phyloP scores from a whole-genome alignment of 441 rosid species.

The Aleurites moluccanus region DNA sequence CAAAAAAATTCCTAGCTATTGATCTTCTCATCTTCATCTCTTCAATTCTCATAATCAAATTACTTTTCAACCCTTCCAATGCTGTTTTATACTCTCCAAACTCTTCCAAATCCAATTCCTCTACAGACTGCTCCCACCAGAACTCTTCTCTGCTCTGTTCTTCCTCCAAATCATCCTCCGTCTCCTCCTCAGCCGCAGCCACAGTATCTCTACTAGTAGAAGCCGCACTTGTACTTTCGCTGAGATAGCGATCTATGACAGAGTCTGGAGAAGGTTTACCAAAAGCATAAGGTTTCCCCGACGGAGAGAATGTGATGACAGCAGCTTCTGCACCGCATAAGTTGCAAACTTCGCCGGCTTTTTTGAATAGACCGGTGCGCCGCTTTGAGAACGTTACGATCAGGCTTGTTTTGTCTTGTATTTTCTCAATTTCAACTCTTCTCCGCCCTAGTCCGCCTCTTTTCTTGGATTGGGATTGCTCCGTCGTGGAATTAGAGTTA shows the following conservation, averaged over 20 bases:
- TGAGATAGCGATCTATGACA: neutral
- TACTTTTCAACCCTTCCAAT: neutral
- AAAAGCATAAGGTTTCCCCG: constrained; percentile 1
- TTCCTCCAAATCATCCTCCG: neutral
- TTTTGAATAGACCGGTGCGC: neutral
- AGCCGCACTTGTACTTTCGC: neutral
- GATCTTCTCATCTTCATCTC: neutral
- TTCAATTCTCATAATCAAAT: neutral
- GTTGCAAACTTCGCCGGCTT: neutral
- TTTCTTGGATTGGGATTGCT: neutral
- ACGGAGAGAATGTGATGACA: constrained; percentile 1
- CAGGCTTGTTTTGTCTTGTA: neutral
- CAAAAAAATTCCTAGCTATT: neutral
- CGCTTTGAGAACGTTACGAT: constrained; percentile 2
- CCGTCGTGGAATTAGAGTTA: neutral
- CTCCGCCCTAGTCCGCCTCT: constrained; percentile 6
- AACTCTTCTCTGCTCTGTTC: neutral
- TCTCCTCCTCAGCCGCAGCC: neutral
- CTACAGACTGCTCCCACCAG: neutral
- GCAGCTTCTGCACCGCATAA: neutral
- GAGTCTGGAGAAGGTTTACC: neutral
- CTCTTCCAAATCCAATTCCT: neutral
- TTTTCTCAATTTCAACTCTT: constrained; percentile 5
- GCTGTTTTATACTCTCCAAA: neutral
- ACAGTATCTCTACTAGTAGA: neutral